Percentiles rank a stretch among this genome's conserved stretches.
Evolutionary conservation across 2,329 filamentous ascomycete species (phyloP).

Genomic region (Fulvia fulva): DNA sequence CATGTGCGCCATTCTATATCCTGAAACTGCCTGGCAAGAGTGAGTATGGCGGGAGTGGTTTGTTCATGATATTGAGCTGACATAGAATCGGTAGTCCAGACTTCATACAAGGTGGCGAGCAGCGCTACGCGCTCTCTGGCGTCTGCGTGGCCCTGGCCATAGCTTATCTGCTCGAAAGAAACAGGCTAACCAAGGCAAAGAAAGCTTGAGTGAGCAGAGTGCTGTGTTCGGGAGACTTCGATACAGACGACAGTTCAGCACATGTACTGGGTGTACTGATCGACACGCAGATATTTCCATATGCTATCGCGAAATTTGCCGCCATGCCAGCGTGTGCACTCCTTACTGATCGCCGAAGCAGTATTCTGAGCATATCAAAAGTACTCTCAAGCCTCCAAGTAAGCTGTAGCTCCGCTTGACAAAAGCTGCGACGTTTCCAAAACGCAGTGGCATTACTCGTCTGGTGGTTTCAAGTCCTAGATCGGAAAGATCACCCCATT

Average conservation of each 20-base stretch:
- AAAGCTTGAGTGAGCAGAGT: too few species aligned
- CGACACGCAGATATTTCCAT: too few species aligned
- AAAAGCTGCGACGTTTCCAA: background rate
- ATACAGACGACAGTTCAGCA: too few species aligned
- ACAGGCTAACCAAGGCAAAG: constrained; percentile 22
- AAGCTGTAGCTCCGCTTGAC: background rate
- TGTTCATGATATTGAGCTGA: background rate
- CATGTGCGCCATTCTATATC: constrained; percentile 45
- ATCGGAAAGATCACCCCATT: background rate
- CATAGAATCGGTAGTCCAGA: constrained; percentile 35
- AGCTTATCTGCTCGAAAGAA: constrained; percentile 31
- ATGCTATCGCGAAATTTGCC: too few species aligned
- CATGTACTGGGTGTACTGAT: too few species aligned
- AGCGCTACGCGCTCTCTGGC: constrained; percentile 32
- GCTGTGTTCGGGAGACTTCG: too few species aligned
- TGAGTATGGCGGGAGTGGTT: background rate
- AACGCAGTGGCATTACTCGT: background rate
- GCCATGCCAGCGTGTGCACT: background rate
- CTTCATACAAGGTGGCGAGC: constrained; percentile 39
- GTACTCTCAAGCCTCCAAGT: background rate
- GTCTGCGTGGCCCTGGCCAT: constrained; percentile 27
- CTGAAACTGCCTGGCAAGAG: constrained; percentile 42
- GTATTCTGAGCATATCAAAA: background rate
- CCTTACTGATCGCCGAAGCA: background rate
- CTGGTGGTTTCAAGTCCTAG: background rate